A percentile compares a stretch with the other conserved stretches of the same genome.
Evolutionary conservation across 176 grass and related monocot species (phyloP).

Genomic region (Raddia distichophylla): DNA sequence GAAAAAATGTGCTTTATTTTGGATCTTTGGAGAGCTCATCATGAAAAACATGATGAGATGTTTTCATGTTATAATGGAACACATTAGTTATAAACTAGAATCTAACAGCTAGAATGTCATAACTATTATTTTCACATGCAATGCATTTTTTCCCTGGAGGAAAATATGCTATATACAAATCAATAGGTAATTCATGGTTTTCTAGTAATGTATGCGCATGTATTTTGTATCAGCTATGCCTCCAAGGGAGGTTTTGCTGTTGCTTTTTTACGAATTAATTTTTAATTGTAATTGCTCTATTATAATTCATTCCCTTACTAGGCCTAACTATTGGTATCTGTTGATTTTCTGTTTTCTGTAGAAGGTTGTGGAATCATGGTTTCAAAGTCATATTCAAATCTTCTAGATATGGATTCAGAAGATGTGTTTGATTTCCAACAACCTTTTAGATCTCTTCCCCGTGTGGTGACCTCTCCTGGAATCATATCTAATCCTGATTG

Average conservation of each 20-base stretch:
- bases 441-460: slow-evolving; percentile 58
- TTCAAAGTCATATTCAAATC: slow-evolving; percentile 67
- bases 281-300: background rate
- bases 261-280: background rate
- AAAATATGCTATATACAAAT: slow-evolving; percentile 16
- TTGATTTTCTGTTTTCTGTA: background rate
- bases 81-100: background rate
- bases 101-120: background rate
- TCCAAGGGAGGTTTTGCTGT: background rate
- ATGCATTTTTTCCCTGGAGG: background rate
- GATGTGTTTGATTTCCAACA: slow-evolving; percentile 50
- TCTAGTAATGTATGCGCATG: background rate
- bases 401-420: slow-evolving; percentile 55
- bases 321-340: slow-evolving; percentile 29
- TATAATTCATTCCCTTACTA: slow-evolving; percentile 3
- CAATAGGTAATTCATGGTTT: background rate
- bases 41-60: background rate
- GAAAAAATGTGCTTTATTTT: background rate
- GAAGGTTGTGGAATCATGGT: slow-evolving; percentile 53
- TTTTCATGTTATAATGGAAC: background rate
- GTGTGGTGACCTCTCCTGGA: slow-evolving; percentile 47
- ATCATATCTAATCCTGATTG: slow-evolving; percentile 53
- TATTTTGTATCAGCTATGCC: background rate
- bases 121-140: background rate
- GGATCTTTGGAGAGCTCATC: slow-evolving; percentile 4